phyloP scores from a whole-genome alignment of 768 basidiomycete genomes.

The Mycena olivaceomarginata region DNA sequence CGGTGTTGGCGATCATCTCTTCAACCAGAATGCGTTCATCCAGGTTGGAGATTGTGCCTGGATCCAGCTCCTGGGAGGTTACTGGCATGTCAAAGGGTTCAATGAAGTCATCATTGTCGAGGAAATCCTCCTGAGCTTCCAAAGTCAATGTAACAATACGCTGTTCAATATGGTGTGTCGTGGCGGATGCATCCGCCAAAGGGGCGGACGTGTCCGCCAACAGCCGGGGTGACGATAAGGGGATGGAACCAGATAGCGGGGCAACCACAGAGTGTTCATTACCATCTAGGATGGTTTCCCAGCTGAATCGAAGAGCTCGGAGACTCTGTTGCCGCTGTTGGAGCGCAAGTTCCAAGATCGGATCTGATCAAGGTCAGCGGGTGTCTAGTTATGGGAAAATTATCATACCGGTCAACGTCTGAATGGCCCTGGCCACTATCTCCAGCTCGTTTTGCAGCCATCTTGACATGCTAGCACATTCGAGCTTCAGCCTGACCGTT shows the following conservation, averaged over 20 bases:
- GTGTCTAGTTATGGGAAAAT: too few relatives aligned
- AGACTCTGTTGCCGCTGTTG: constrained; percentile 26
- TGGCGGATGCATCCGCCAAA: too few relatives aligned
- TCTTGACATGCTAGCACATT: too few relatives aligned
- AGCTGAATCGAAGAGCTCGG: too few relatives aligned
- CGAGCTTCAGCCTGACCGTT: too few relatives aligned
- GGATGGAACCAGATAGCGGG: too few relatives aligned
- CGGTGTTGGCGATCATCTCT: not conserved
- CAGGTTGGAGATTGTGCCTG: not conserved
- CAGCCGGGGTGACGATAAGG: not conserved
- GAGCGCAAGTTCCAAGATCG: not conserved
- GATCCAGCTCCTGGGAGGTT: not conserved
- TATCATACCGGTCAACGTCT: too few relatives aligned
- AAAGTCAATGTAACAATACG: not conserved
- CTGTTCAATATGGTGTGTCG: not conserved
- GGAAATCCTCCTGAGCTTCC: not conserved
- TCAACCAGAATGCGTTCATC: not conserved
- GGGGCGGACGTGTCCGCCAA: too few relatives aligned
- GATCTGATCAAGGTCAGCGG: not conserved
- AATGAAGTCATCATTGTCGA: not conserved
- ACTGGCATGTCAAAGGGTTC: not conserved
- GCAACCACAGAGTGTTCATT: too few relatives aligned
- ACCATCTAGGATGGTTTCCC: too few relatives aligned
- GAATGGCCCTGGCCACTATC: too few relatives aligned
- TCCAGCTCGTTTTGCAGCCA: too few relatives aligned